These are phyloP conservation scores for Beverwykella pulmonaria DNA, from an alignment of 495 filamentous ascomycete genomes.

Conservation along the genomic window DNA sequence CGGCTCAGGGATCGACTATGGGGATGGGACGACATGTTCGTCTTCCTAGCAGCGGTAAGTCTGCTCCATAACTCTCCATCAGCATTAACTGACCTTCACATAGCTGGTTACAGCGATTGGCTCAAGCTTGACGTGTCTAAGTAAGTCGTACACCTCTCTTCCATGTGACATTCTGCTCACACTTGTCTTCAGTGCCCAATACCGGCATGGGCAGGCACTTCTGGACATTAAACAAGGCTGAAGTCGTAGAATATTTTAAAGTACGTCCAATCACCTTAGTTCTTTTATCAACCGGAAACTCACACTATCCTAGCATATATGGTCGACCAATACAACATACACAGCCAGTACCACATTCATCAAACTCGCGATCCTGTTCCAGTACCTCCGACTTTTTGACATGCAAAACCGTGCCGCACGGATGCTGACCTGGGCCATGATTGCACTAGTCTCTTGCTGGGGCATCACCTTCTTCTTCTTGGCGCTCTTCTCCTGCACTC, in stretches of 20 bases:
- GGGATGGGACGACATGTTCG: constrained; percentile 36
- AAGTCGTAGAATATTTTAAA: constrained; percentile 24
- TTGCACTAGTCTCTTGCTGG: constrained; percentile 18
- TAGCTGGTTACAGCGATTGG: constrained; percentile 18
- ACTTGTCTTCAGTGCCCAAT: constrained; percentile 19
- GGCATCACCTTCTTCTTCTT: constrained; percentile 31
- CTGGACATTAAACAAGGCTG: constrained; percentile 9
- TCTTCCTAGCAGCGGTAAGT: constrained; percentile 28
- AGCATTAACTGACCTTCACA: background rate
- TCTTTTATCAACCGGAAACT: background rate
- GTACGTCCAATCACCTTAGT: background rate
- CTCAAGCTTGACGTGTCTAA: constrained; percentile 27
- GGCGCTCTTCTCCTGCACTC: constrained; percentile 29
- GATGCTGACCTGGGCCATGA: constrained; percentile 7
- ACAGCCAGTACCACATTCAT: constrained; percentile 31
- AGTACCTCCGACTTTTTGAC: constrained; percentile 37
- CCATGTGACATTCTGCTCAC: background rate
- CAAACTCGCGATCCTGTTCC: constrained; percentile 35
- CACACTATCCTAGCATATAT: constrained; percentile 22
- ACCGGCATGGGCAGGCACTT: constrained; percentile 33
- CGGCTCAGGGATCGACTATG: constrained; percentile 14
- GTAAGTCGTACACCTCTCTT: constrained; percentile 9
- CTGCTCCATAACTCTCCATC: background rate
- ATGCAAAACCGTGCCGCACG: constrained; percentile 10
- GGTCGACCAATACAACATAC: constrained; percentile 32